These are phyloP conservation scores for Bipolaris gigantea DNA, from an alignment of 2,329 filamentous ascomycete genomes.

Conservation along the genomic window DNA sequence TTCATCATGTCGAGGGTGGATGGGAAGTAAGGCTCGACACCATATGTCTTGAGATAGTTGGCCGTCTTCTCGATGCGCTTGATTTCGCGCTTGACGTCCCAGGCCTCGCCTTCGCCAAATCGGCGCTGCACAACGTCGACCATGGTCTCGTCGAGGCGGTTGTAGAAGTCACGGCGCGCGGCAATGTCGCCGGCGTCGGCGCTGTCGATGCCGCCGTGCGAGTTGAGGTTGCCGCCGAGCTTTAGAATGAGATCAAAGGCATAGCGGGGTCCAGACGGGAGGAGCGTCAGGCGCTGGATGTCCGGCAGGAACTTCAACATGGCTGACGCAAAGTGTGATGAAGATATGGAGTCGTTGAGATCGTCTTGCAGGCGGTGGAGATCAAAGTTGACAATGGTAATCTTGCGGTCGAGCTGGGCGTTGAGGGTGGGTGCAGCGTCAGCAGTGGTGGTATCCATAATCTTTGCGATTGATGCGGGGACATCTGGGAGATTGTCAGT, in stretches of 20 bases:
- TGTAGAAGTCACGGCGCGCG: conserved; percentile 56
- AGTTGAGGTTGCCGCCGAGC: conserved; percentile 59
- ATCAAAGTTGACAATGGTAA: conserved; percentile 61
- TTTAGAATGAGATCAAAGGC: conserved; percentile 59
- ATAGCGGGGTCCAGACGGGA: conserved; percentile 53
- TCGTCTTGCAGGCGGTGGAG: conserved; percentile 59
- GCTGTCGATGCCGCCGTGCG: conserved; percentile 55
- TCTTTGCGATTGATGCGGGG: conserved; percentile 54
- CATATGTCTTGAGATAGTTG: conserved; percentile 54
- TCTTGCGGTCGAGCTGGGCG: conserved; percentile 61
- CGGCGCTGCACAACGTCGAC: conserved; percentile 56
- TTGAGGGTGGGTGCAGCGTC: conserved; percentile 56
- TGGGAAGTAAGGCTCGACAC: conserved; percentile 58
- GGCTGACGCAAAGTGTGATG: conserved; percentile 56
- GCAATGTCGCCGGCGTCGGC: conserved; percentile 52
- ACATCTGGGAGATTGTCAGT: conserved; percentile 49
- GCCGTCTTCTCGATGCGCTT: conserved; percentile 61
- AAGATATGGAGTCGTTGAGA: conserved; percentile 57
- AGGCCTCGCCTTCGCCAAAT: conserved; percentile 56
- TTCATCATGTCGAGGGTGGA: conserved; percentile 55
- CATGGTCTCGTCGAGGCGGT: conserved; percentile 53
- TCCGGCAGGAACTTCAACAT: conserved; percentile 60
- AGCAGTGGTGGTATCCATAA: conserved; percentile 55
- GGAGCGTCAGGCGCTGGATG: conserved; percentile 53
- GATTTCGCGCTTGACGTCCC: conserved; percentile 56